These are phyloP conservation scores for Hibiscus tridactylites DNA, from an alignment of 345 rosid genomes.

Conservation along the genomic window DNA sequence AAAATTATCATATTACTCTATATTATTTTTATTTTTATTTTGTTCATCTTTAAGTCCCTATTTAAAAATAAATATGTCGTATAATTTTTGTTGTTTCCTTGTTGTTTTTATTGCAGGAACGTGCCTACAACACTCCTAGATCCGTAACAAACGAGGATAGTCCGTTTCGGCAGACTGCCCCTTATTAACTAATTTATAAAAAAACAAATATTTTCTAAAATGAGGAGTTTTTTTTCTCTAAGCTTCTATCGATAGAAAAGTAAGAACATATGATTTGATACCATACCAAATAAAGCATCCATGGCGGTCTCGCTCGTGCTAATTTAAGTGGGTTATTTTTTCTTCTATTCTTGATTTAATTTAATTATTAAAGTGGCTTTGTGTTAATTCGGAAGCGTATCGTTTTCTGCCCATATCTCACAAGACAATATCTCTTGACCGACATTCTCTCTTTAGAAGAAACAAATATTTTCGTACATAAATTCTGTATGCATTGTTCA, in stretches of 20 bases:
- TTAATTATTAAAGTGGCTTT: not conserved
- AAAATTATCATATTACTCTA: too few relatives aligned
- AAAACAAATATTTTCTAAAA: too few relatives aligned
- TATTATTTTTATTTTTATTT: too few relatives aligned
- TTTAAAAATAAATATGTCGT: too few relatives aligned
- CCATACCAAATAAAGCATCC: not conserved
- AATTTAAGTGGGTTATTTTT: not conserved
- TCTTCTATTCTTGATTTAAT: not conserved
- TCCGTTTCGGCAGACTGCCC: too few relatives aligned
- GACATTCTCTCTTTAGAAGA: not conserved
- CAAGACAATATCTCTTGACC: not conserved
- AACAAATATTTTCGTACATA: not conserved
- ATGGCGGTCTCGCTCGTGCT: not conserved
- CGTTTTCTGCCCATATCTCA: not conserved
- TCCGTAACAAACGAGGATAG: too few relatives aligned
- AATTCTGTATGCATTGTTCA: not conserved
- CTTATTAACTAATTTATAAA: too few relatives aligned
- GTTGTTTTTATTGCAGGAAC: too few relatives aligned
- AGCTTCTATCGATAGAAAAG: too few relatives aligned
- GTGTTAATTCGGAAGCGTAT: not conserved
- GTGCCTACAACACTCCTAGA: too few relatives aligned
- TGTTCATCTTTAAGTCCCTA: too few relatives aligned
- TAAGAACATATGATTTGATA: not conserved
- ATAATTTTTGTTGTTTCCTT: too few relatives aligned
- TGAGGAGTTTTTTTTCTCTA: not conserved